Percentiles rank a stretch among this genome's conserved stretches.
Evolutionary conservation across 441 rosid species (phyloP).

Genomic region (Gossypium schwendimanii): DNA sequence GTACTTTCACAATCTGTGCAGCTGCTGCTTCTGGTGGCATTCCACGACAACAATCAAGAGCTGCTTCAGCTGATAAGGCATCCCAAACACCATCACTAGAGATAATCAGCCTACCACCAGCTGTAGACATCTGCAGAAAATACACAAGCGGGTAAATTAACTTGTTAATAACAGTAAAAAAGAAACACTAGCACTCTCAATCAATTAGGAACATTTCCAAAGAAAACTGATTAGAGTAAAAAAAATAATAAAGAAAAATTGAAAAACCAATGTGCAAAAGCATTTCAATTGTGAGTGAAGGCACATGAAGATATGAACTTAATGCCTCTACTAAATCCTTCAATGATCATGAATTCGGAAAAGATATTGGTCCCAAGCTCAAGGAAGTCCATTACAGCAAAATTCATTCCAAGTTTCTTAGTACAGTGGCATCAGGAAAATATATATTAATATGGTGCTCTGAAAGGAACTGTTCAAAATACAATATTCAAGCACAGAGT

Average conservation of each 20-base stretch:
- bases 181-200: neutral
- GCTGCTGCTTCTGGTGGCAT: slow-evolving; percentile 87
- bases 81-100: slow-evolving; percentile 99
- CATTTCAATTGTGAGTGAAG: neutral
- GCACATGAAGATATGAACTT: neutral
- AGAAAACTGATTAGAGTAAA: neutral
- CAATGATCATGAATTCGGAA: neutral
- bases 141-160: neutral
- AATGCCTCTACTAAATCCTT: neutral
- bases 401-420: neutral
- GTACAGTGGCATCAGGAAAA: neutral
- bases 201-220: neutral
- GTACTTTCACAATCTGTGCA: slow-evolving; percentile 77
- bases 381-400: neutral
- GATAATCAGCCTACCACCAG: slow-evolving; percentile 86
- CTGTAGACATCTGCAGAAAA: slow-evolving; percentile 67
- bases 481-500: neutral
- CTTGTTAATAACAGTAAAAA: neutral
- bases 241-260: neutral
- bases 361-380: neutral
- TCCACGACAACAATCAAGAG: slow-evolving; percentile 90
- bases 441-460: neutral
- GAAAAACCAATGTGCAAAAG: neutral
- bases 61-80: slow-evolving; percentile 68
- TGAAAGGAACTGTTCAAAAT: neutral